Conservation (phyloP, 495 filamentous ascomycete genomes). For the Penicillium bialowiezense region DNA sequence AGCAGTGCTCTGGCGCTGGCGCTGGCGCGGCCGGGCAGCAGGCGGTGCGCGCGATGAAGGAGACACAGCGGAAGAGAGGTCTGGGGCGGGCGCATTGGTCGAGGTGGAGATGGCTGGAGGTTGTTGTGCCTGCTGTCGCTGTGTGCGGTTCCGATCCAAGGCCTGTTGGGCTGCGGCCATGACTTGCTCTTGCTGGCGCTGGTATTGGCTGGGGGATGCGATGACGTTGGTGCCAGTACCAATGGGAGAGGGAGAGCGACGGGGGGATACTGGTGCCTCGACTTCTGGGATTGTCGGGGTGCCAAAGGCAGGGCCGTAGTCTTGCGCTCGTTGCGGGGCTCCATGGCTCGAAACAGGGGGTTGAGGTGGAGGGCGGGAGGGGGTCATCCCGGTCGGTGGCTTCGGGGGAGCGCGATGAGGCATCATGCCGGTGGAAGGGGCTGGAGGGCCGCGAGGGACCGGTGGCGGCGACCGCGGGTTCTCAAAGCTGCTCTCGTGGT, state of each 20-base stretch:
- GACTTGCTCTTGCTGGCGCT: constrained; percentile 81
- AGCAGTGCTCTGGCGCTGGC: constrained; percentile 66
- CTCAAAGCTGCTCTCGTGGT: constrained; percentile 92
- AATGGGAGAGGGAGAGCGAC: constrained; percentile 40
- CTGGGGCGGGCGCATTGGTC: constrained; percentile 18
- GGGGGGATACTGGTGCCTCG: constrained; percentile 52
- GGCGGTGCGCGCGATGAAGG: constrained; percentile 56
- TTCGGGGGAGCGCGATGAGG: constrained; percentile 46
- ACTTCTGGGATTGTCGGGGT: constrained; percentile 43
- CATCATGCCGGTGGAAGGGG: constrained; percentile 32
- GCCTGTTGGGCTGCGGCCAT: constrained; percentile 73
- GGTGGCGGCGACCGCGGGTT: constrained; percentile 93
- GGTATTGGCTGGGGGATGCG: constrained; percentile 57
- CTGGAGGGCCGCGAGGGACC: constrained; percentile 61
- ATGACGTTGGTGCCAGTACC: constrained; percentile 39
- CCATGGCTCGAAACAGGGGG: constrained; percentile 38
- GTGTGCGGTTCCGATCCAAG: constrained; percentile 66
- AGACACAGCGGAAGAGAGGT: constrained; percentile 42
- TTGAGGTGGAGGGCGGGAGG: constrained; percentile 49
- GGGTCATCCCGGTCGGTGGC: constrained; percentile 37
- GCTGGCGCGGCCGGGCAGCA: constrained; percentile 69
- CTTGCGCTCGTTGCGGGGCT: constrained; percentile 15
- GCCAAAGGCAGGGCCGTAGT: constrained; percentile 24
- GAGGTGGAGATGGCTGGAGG: constrained; percentile 15
- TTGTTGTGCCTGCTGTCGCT: constrained; percentile 49